Evolutionary conservation across 768 basidiomycete species (phyloP).

Genomic region (Saitozyma podzolica): DNA sequence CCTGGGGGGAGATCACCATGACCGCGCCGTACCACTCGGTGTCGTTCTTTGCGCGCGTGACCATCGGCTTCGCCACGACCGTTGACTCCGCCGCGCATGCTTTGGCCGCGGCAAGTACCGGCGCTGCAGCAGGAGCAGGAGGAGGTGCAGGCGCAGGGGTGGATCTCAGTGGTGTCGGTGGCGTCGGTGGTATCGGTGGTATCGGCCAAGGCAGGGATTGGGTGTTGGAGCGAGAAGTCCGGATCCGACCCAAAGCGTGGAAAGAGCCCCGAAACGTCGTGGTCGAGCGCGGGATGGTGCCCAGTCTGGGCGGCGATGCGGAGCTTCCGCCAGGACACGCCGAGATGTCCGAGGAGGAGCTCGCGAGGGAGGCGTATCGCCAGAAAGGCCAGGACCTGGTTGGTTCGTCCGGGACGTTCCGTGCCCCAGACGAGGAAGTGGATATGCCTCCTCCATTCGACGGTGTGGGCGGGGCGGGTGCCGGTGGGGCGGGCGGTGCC

Average conservation of each 20-base stretch:
- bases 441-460: conserved; percentile 46
- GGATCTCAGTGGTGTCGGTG: no score
- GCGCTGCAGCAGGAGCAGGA: not conserved
- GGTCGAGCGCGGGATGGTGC: conserved; percentile 22
- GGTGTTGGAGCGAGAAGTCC: conserved; percentile 22
- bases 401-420: conserved; percentile 37
- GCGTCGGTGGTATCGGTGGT: no score
- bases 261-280: conserved; percentile 26
- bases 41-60: conserved; percentile 71
- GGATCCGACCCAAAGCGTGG: conserved; percentile 33
- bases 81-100: conserved; percentile 7
- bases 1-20: conserved; percentile 74
- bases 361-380: conserved; percentile 41
- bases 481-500: no score
- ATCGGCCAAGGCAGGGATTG: conserved; percentile 18
- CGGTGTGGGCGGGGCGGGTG: not conserved
- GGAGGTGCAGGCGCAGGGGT: not conserved
- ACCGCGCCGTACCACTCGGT: conserved; percentile 79
- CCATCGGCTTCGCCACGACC: conserved; percentile 63
- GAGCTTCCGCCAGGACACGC: not conserved
- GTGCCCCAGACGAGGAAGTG: conserved; percentile 11
- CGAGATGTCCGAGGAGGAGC: conserved; percentile 32
- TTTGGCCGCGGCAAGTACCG: not conserved
- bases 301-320: conserved; percentile 7
- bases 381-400: conserved; percentile 48